phyloP scores from a whole-genome alignment of 768 basidiomycete species.

The Leccinum fibrillosum region DNA sequence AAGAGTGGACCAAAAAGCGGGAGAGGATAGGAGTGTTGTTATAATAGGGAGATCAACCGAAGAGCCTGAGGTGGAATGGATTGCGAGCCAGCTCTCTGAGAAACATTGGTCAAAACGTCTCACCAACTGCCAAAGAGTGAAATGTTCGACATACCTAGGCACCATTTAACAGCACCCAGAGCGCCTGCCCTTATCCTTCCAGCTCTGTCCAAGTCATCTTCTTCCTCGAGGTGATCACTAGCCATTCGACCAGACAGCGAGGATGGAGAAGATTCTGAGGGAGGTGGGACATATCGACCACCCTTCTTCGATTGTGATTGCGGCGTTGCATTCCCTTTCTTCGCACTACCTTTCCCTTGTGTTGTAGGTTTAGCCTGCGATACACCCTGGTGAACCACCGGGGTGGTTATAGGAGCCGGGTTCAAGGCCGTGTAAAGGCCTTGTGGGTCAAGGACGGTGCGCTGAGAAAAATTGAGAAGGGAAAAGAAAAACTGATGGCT shows the following conservation, averaged over 20 bases:
- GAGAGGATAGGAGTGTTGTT: slow-evolving; percentile 23
- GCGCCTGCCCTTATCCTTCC: slow-evolving; percentile 69
- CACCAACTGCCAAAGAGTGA: not conserved
- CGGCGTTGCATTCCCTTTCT: slow-evolving; percentile 19
- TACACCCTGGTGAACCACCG: not conserved
- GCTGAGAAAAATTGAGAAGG: slow-evolving; percentile 51
- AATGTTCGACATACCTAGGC: slow-evolving; percentile 48
- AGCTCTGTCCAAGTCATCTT: slow-evolving; percentile 63
- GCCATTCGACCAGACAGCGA: slow-evolving; percentile 16
- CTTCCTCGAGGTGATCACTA: slow-evolving; percentile 46
- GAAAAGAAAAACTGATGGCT: slow-evolving; percentile 30
- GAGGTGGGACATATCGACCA: slow-evolving; percentile 30
- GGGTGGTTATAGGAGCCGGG: slow-evolving; percentile 48
- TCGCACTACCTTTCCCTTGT: slow-evolving; percentile 6
- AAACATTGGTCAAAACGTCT: slow-evolving; percentile 1
- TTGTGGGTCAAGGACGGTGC: slow-evolving; percentile 57
- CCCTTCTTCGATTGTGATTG: slow-evolving; percentile 30
- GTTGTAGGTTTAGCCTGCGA: not conserved
- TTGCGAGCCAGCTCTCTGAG: slow-evolving; percentile 17
- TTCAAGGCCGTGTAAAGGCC: slow-evolving; percentile 60
- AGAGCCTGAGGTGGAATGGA: not conserved
- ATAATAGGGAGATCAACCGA: not conserved
- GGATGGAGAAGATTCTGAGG: slow-evolving; percentile 31
- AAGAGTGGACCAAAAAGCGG: slow-evolving; percentile 58
- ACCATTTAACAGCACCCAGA: slow-evolving; percentile 61